A percentile compares a stretch with the other conserved stretches of the same genome.
Evolutionary conservation across 148 eudicot species (phyloP).

Genomic region (Rhododendron griersonianum): DNA sequence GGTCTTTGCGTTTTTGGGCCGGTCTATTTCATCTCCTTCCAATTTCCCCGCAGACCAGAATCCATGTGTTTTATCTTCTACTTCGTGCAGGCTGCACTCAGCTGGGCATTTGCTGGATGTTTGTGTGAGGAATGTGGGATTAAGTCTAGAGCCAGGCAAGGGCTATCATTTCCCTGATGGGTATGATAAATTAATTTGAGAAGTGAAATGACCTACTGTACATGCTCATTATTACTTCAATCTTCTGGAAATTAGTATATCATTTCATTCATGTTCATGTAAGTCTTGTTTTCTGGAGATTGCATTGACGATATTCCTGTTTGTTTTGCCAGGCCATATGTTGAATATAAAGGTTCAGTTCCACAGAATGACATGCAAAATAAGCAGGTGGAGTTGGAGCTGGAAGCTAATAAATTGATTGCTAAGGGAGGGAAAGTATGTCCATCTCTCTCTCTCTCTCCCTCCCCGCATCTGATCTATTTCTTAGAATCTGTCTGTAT

Average conservation of each 20-base stretch:
- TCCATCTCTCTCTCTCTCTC: not conserved
- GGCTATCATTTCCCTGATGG: conserved; percentile 85
- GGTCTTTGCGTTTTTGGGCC: not conserved
- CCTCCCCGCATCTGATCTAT: not conserved
- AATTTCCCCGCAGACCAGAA: not conserved
- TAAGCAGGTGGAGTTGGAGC: conserved; percentile 55
- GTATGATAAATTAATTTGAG: conserved; percentile 27
- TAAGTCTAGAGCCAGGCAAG: conserved; percentile 65
- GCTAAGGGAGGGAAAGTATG: conserved; percentile 63
- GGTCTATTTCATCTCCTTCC: conserved; percentile 1
- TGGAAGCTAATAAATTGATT: conserved; percentile 53
- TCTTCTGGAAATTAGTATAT: not conserved
- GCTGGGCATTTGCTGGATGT: conserved; percentile 88
- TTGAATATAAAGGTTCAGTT: conserved; percentile 75
- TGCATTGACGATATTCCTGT: not conserved
- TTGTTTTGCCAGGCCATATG: conserved; percentile 57
- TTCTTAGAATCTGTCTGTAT: not conserved
- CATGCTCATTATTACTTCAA: not conserved
- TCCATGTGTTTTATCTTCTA: not conserved
- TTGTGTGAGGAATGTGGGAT: conserved; percentile 57
- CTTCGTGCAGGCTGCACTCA: conserved; percentile 65
- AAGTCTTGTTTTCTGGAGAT: not conserved
- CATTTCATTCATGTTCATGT: not conserved
- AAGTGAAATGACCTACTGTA: not conserved
- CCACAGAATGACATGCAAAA: conserved; percentile 52